Base-by-base conservation (phyloP, 345 rosid species). In the Cochlearia excelsa region DNA sequence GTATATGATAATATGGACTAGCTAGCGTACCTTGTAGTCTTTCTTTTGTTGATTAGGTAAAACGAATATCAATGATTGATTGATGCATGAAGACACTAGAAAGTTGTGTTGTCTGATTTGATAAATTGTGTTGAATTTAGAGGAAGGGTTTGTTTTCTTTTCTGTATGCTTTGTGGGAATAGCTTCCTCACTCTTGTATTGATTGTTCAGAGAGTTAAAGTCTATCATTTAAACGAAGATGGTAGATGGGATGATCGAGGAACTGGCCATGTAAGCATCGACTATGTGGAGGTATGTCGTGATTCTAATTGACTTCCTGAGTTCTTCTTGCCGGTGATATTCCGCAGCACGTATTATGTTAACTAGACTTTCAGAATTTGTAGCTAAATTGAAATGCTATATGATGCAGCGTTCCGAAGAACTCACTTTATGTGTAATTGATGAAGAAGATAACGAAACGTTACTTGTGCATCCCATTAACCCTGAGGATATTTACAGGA, bases 171-270 rank as follows among this genome's bases (percentile, higher is more conserved):
- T 29, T 59, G 38, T 53, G 27, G 26, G 57, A 40, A 16, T 6
- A 54, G 43, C 38, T 6, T 54, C 40, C 5, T 56, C 23, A 40
- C 35, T n/a, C 6, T 10, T 26, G 16, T 65, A 33, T 53, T 48
- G 1, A 7, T 52, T 70, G 46, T 54, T 67, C 82, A 94, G 97
- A 84, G 99, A 43, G 96, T 94, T 70, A 94, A 94, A 77, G 88
- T 94, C 27, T 94, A 94, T 66, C 95, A 90, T 67, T 71, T 94
- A 61, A 85, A 73, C 49, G 95, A 85, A 41, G 87, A 87, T 78
- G 97, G 97, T 57, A 94, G 87, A 78, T 94, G 99, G 97, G 99
- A 90, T 73, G 96, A 94, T 69, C 99, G 84, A 72, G 99, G 99
- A 62, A 94, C 99, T 35, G 99, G 99, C 68, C 90, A 94, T 66